Evolutionary conservation across 2,329 filamentous ascomycete genomes (phyloP).

Genomic region (Xylaria sp.): DNA sequence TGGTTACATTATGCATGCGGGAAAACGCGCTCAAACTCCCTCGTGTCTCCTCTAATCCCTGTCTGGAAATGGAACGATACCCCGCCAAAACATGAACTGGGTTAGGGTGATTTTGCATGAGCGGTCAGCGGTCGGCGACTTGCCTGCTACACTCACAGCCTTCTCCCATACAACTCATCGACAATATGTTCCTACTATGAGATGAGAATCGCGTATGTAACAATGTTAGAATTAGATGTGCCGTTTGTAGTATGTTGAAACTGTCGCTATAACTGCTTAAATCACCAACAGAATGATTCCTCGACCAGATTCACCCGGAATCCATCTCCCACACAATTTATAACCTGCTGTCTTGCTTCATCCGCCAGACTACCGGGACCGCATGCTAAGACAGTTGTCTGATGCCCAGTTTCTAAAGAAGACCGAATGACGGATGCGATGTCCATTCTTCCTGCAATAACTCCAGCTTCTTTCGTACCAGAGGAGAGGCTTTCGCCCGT

Average conservation of each 20-base stretch:
- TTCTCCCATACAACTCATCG: too few relatives aligned
- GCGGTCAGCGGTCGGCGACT: too few relatives aligned
- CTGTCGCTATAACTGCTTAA: neutral
- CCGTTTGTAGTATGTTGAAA: too few relatives aligned
- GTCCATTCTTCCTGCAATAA: constrained; percentile 40
- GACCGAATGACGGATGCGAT: constrained; percentile 37
- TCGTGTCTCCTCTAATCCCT: neutral
- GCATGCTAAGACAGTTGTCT: constrained; percentile 44
- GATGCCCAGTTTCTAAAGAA: constrained; percentile 35
- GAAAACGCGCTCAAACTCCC: constrained; percentile 21
- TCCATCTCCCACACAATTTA: constrained; percentile 41
- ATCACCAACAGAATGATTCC: constrained; percentile 44
- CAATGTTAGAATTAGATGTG: too few relatives aligned
- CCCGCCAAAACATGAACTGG: too few relatives aligned
- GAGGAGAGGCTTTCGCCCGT: constrained; percentile 12
- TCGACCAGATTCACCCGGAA: constrained; percentile 40
- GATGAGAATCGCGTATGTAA: too few relatives aligned
- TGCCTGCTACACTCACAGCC: too few relatives aligned
- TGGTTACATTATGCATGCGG: neutral
- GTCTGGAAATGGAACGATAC: too few relatives aligned
- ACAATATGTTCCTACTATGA: too few relatives aligned
- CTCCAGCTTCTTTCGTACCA: constrained; percentile 9
- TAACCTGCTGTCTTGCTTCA: constrained; percentile 41
- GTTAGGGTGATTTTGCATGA: too few relatives aligned
- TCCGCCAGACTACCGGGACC: constrained; percentile 46